Percentiles rank a stretch among this genome's conserved stretches.
Evolutionary conservation across 163 green algal genomes (phyloP).

Genomic region (Trebouxia gelatinosa): DNA sequence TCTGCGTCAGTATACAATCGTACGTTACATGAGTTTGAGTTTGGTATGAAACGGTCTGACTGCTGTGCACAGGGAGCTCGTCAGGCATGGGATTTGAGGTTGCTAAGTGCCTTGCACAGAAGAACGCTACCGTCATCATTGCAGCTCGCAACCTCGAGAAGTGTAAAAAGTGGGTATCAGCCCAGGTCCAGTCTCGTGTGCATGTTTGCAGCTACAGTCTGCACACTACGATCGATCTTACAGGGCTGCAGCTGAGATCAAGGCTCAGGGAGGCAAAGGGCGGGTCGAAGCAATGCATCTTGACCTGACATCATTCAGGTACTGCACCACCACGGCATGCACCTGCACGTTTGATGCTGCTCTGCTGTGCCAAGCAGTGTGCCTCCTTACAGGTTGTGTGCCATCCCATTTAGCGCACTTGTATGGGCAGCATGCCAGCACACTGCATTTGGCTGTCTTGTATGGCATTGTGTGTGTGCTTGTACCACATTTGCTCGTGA

Average conservation of each 20-base stretch:
- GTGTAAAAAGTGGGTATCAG: conserved; percentile 2
- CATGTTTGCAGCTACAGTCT: too few species aligned
- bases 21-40: background rate
- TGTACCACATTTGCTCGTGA: too few species aligned
- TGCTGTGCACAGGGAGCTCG: background rate
- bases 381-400: too few species aligned
- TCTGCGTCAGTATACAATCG: too few species aligned
- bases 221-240: background rate
- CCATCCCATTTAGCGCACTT: too few species aligned
- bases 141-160: conserved; percentile 20
- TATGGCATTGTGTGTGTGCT: too few species aligned
- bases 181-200: background rate
- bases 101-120: conserved; percentile 24
- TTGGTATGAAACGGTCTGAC: background rate
- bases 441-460: too few species aligned
- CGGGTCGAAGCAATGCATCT: conserved; percentile 37
- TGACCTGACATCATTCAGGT: conserved; percentile 39
- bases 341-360: background rate
- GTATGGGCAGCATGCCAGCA: too few species aligned
- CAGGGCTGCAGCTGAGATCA: conserved; percentile 26
- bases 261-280: conserved; percentile 17
- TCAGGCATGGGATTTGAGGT: conserved; percentile 28
- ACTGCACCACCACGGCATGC: background rate
- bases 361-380: too few species aligned
- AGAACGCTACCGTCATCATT: conserved; percentile 35